phyloP scores from a whole-genome alignment of 345 rosid species.

The Populus simonii region DNA sequence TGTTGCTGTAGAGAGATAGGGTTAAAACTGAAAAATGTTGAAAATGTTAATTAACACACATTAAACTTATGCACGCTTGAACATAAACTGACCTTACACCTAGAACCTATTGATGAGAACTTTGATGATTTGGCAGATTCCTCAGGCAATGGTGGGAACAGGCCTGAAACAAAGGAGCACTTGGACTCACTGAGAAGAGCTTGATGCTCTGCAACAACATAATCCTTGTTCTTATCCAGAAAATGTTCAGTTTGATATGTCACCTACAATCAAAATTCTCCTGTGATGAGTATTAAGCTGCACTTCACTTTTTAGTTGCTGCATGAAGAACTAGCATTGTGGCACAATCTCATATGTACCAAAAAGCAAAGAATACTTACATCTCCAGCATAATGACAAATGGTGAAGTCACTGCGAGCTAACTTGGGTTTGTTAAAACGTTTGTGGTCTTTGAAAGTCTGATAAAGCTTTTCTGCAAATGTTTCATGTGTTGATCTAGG shows the following conservation, averaged over 20 bases:
- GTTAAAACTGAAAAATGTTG: not conserved
- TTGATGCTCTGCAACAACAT: conserved; percentile 97
- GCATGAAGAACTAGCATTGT: conserved; percentile 1
- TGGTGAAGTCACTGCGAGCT: conserved; percentile 92
- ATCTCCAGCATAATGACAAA: conserved; percentile 98
- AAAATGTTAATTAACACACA: not conserved
- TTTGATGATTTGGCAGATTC: conserved; percentile 87
- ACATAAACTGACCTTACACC: conserved; percentile 67
- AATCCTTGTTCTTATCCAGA: conserved; percentile 98
- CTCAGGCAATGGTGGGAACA: conserved; percentile 73
- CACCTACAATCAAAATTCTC: conserved; percentile 40
- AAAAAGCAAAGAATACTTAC: conserved; percentile 41
- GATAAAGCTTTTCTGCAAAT: conserved; percentile 93
- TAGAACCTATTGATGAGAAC: conserved; percentile 94
- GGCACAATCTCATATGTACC: not conserved
- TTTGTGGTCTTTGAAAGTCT: conserved; percentile 88
- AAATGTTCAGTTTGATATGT: conserved; percentile 90
- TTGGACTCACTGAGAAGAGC: conserved; percentile 76
- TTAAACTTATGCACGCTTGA: not conserved
- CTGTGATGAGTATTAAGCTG: not conserved
- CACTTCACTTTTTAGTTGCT: not conserved
- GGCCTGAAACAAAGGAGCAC: conserved; percentile 75
- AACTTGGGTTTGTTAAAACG: conserved; percentile 94
- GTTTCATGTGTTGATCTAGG: conserved; percentile 99
- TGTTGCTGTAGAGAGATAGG: conserved; percentile 69